Conservation (phyloP, 164 flowering plant species). For the Buxus sempervirens region DNA sequence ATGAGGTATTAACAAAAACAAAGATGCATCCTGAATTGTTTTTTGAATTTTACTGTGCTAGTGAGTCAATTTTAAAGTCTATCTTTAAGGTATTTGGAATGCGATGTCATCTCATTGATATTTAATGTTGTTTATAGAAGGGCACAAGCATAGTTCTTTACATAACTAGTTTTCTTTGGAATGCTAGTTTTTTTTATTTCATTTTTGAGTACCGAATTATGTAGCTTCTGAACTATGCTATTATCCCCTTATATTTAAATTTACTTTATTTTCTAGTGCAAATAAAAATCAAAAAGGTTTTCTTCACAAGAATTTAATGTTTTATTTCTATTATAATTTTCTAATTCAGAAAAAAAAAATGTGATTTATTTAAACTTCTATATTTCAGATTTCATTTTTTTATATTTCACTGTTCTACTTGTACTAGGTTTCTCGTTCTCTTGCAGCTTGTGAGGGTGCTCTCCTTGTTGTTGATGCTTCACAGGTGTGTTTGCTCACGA, state of each 20-base stretch:
- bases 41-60: too few relatives aligned
- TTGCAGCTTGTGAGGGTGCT: constrained; percentile 99
- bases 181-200: neutral
- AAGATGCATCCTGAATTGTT: too few relatives aligned
- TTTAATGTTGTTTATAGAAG: neutral
- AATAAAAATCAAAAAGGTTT: neutral
- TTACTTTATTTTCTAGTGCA: too few relatives aligned
- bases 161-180: neutral
- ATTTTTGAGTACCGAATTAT: too few relatives aligned
- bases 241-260: too few relatives aligned
- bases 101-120: neutral
- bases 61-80: too few relatives aligned
- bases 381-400: neutral
- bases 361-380: neutral
- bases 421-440: constrained; percentile 92
- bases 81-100: too few relatives aligned
- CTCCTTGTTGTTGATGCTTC: constrained; percentile 98
- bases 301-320: neutral
- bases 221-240: neutral
- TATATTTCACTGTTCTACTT: constrained; percentile 9
- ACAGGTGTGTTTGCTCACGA: constrained; percentile 49
- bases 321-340: neutral
- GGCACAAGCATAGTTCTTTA: neutral
- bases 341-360: neutral
- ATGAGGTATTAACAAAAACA: too few relatives aligned